Percentiles rank a stretch among this genome's conserved stretches.
These are phyloP conservation scores for Verticillium nonalfalfae DNA, from an alignment of 2,329 filamentous ascomycete genomes.

Conservation along the genomic window DNA sequence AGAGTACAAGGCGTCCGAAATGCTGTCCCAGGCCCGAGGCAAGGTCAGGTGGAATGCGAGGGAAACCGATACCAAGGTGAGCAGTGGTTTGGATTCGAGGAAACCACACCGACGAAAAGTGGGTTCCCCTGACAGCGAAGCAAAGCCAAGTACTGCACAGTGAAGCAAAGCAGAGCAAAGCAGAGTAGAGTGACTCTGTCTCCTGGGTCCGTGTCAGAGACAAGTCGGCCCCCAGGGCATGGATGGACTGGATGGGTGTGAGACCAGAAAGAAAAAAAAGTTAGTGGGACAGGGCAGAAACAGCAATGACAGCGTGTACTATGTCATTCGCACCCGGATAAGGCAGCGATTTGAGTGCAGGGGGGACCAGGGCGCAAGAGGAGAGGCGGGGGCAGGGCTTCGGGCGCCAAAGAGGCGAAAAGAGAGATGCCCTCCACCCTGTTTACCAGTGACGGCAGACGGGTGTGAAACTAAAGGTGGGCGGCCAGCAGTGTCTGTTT, in stretches of 20 bases:
- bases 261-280: background rate
- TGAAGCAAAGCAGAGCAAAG: background rate
- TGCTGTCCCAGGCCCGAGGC: background rate
- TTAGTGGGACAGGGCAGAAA: background rate
- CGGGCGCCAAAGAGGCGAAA: background rate
- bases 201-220: background rate
- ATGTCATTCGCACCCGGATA: background rate
- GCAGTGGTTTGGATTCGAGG: background rate
- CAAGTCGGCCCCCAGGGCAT: background rate
- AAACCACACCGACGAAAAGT: background rate
- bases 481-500: background rate
- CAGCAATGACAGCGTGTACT: background rate
- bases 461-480: background rate
- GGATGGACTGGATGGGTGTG: background rate
- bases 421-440: background rate
- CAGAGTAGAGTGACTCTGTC: no score
- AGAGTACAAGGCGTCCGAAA: background rate
- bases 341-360: background rate
- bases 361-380: background rate
- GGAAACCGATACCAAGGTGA: background rate
- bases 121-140: background rate
- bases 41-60: background rate
- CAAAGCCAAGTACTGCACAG: background rate
- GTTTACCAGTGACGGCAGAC: background rate
- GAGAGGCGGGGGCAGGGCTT: background rate